A percentile compares a stretch with the other conserved stretches of the same genome.
Conservation (phyloP, 805 yeast genomes). For the Blastobotrys mokoenaii region DNA sequence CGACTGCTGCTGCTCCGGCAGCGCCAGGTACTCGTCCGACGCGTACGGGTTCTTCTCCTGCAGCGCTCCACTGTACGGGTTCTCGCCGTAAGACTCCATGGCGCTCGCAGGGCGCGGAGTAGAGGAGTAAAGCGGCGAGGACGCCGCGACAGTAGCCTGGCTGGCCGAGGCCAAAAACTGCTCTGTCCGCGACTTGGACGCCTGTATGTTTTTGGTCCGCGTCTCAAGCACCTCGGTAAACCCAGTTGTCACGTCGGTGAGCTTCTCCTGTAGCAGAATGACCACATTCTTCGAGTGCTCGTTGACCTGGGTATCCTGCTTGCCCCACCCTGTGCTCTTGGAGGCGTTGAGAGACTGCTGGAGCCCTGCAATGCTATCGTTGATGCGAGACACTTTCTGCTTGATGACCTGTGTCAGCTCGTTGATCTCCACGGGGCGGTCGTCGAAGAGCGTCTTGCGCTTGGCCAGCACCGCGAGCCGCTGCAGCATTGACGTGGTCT, state of each 20-base stretch:
- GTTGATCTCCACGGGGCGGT: slow-evolving; percentile 86
- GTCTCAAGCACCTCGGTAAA: slow-evolving; percentile 84
- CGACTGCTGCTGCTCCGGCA: slow-evolving; percentile 78
- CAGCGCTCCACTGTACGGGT: slow-evolving; percentile 14
- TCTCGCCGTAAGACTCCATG: slow-evolving; percentile 2
- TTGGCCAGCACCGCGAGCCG: slow-evolving; percentile 81
- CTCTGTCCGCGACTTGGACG: slow-evolving; percentile 73
- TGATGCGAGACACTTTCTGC: slow-evolving; percentile 80
- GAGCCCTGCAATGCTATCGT: slow-evolving; percentile 54
- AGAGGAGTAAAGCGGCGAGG: slow-evolving; percentile 28
- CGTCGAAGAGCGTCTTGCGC: slow-evolving; percentile 85
- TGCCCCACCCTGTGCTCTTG: slow-evolving; percentile 29
- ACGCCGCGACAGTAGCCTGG: slow-evolving; percentile 19
- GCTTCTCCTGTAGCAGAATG: slow-evolving; percentile 75
- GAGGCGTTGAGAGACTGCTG: slow-evolving; percentile 44
- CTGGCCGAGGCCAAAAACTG: slow-evolving; percentile 55
- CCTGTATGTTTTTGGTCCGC: slow-evolving; percentile 76
- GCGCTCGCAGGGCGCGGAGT: neutral
- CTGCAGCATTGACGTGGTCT: slow-evolving; percentile 70
- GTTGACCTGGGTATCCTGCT: slow-evolving; percentile 52
- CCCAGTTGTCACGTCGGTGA: slow-evolving; percentile 86
- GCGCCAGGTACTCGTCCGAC: slow-evolving; percentile 45
- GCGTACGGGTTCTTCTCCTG: slow-evolving; percentile 17
- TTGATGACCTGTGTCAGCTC: slow-evolving; percentile 77
- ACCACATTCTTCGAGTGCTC: slow-evolving; percentile 82